Evolutionary conservation across 768 basidiomycete genomes (phyloP), one percentile per base, ranked within the genome.

Genomic region (Podaxis sp.): DNA sequence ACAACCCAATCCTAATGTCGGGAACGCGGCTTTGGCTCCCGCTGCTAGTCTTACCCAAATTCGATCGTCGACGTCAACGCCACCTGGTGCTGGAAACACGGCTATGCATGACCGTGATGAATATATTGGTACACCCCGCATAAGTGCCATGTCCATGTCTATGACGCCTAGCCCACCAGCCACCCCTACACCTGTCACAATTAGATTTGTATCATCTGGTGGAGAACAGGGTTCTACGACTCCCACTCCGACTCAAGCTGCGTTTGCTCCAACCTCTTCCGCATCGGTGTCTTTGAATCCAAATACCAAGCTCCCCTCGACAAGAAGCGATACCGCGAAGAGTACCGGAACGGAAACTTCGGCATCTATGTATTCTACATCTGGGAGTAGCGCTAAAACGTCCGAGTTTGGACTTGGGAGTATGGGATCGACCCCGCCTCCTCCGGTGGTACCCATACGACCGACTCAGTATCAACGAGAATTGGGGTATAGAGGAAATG

Each of bases 351-450:
- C 56, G 55, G 53, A 23, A 27, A 61, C 40, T 16, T 18, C 59
- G 6, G 61, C 60, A 2, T 61, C 63, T 13, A 36, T 61, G 23
- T 64, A 66, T 52, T 52, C 58, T 44, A 46, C 52, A 10, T 52
- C 61, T 6, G 32, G 16, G 7, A 57, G 64, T 6, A 64, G 64
- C 2, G 63, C 62, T 10, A 64, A 64, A 59, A 18, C 66, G 62
- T 11, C 46, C 46, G 25, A 62, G 46, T 11, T 66, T 63, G n/a
- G 69, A 61, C 27, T 38, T 21, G n/a, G 18, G 23, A 55, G 44
- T 40, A 3, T 53, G 7, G 25, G 50, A n/a, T 51, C 55, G 14
- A 51, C 56, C n/a, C 52, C 59, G 7, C 52, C 59, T 10, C 32
- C 58, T 0, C 7, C 35, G 6, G 4, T 44, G 3, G 28, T 35